A percentile compares a stretch with the other conserved stretches of the same genome.
These are phyloP conservation scores for Mortierella sp. DNA, from an alignment of 371 early-diverging fungal species.

Conservation along the genomic window DNA sequence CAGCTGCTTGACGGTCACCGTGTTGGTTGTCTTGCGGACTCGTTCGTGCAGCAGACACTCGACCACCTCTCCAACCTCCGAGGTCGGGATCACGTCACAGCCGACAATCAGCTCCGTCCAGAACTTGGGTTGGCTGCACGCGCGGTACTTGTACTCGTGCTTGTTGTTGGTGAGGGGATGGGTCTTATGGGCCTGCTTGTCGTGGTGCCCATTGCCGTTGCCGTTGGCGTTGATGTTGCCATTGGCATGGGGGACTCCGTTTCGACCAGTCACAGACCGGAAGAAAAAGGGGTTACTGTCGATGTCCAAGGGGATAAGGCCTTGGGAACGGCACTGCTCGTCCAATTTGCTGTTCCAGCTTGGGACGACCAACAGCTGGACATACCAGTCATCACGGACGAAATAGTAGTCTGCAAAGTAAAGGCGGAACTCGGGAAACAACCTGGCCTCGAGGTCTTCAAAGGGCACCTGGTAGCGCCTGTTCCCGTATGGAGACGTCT, in stretches of 20 bases:
- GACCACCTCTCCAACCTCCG: not conserved
- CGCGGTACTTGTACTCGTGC: not conserved
- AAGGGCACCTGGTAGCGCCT: slow-evolving; percentile 13
- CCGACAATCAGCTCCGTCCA: not conserved
- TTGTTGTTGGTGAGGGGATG: not conserved
- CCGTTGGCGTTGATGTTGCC: not conserved
- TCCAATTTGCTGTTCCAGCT: slow-evolving; percentile 13
- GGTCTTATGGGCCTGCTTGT: not conserved
- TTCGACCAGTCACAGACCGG: not conserved
- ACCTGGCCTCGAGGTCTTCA: not conserved
- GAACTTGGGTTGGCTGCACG: not conserved
- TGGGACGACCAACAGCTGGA: slow-evolving; percentile 23
- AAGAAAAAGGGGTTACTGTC: not conserved
- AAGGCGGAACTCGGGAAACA: slow-evolving; percentile 6
- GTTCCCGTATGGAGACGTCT: slow-evolving; percentile 16
- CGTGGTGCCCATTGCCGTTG: not conserved
- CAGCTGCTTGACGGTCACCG: not conserved
- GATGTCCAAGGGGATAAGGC: not conserved
- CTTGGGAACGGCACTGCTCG: not conserved
- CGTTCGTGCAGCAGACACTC: not conserved
- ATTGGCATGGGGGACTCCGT: not conserved
- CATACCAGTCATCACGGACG: slow-evolving; percentile 16
- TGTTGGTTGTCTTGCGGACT: not conserved
- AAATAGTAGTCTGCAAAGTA: slow-evolving; percentile 22
- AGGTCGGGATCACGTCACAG: not conserved